Conservation (phyloP, 73 alveolate genomes). For the Durusdinium trenchii region DNA sequence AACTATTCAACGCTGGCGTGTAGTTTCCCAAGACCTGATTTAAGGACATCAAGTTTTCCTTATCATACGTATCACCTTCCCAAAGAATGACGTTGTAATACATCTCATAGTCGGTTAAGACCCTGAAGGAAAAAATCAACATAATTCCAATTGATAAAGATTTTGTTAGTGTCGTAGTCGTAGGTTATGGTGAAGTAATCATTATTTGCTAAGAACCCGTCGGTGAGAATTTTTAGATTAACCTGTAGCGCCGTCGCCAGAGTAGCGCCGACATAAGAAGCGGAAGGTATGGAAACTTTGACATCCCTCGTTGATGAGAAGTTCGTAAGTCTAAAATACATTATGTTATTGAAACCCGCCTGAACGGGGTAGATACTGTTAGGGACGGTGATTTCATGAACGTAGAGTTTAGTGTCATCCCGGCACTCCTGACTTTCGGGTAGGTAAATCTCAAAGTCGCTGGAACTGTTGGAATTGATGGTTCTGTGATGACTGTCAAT, state of each 20-base stretch:
- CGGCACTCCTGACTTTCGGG: constrained; percentile 83
- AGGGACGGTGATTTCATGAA: constrained; percentile 49
- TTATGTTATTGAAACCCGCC: neutral
- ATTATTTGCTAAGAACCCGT: constrained; percentile 18
- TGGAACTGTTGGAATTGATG: constrained; percentile 9
- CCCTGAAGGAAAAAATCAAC: constrained; percentile 27
- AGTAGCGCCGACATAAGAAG: constrained; percentile 20
- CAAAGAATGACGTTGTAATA: constrained; percentile 1
- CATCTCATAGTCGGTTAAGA: constrained; percentile 38
- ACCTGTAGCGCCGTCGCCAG: constrained; percentile 13
- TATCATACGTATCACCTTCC: constrained; percentile 18
- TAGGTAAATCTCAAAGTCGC: constrained; percentile 14
- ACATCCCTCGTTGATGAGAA: constrained; percentile 15
- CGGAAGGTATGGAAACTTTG: neutral
- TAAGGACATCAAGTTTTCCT: neutral
- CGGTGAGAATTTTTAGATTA: neutral
- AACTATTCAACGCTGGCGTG: constrained; percentile 26
- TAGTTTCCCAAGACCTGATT: constrained; percentile 44
- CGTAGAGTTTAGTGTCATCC: constrained; percentile 48
- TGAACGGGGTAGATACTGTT: constrained; percentile 50
- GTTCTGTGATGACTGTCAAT: constrained; percentile 33
- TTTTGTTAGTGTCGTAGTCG: constrained; percentile 42
- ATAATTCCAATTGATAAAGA: neutral
- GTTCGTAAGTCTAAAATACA: constrained; percentile 46
- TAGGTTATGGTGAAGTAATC: constrained; percentile 16